Evolutionary conservation across 805 yeast genomes (phyloP), one percentile per base, ranked within the genome.

Genomic region (Saccharomycopsis olivae): DNA sequence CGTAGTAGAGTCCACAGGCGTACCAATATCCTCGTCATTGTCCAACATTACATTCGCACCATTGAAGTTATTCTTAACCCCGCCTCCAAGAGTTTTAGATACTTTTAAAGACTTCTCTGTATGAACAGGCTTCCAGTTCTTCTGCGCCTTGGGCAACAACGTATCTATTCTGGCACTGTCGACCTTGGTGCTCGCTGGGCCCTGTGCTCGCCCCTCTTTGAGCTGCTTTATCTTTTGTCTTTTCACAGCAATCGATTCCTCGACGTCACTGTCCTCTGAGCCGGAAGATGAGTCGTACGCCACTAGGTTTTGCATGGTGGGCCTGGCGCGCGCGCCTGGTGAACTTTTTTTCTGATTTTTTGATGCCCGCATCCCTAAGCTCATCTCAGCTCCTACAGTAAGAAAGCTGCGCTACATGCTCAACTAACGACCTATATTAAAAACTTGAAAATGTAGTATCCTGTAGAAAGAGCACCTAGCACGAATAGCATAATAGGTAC

Each of bases 1-100:
- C 16, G 35, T 11, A 14, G 21, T 9, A 31, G 6, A n/a, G 32
- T 31, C 16, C 8, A 27, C 15, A 28, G 28, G n/a, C n/a, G n/a
- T n/a, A n/a, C n/a, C n/a, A n/a, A n/a, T n/a, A n/a, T n/a, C n/a
- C 10, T 36, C 46, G 23, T 29, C 31, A 18, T 36, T 28, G 39
- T 45, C 29, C n/a, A n/a, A n/a, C 2, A 52, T 28, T 15, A 46
- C 36, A 1, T 53, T 44, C 2, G 38, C 33, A 15, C 49, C 52
- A 40, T 53, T 54, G 40, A 52, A 52, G 4, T 54, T 53, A 39
- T 53, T 52, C 31, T 47, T 47, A 10, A 52, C 46, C 1, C 47
- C 51, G 3, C 50, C 39, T 11, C 58, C 58, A 9, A 54, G 45
- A 2, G 44, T 44, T 18, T 29, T 15, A 10, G 10, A 6, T 20